Evolutionary conservation across 345 rosid genomes (phyloP).

Genomic region (Syzygium aqueum): DNA sequence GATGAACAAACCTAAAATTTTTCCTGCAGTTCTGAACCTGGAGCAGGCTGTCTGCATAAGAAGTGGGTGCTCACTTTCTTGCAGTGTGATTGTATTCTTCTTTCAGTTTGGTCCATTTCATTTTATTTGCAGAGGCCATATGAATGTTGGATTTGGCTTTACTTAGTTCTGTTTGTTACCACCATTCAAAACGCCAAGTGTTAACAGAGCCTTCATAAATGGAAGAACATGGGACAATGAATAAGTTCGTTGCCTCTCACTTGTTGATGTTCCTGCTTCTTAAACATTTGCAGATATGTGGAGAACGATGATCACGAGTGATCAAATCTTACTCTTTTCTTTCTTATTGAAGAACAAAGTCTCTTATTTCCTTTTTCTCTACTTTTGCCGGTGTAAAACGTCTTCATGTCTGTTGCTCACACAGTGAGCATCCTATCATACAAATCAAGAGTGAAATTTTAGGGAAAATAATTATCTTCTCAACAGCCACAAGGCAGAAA

Average conservation of each 20-base stretch:
- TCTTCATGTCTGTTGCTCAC: background rate
- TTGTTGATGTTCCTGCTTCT: constrained; percentile 1
- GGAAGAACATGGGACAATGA: constrained; percentile 10
- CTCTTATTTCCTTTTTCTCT: background rate
- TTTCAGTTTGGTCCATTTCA: background rate
- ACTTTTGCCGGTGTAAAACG: background rate
- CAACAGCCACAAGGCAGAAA: background rate
- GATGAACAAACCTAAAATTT: background rate
- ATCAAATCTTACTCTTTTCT: background rate
- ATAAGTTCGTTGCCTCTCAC: constrained; percentile 13
- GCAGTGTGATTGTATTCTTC: background rate
- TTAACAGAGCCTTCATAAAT: background rate
- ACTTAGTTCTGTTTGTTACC: background rate
- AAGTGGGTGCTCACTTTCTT: background rate
- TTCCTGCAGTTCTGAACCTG: background rate
- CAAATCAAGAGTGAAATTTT: background rate
- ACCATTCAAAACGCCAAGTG: constrained; percentile 2
- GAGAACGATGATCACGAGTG: background rate
- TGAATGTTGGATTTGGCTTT: constrained; percentile 5
- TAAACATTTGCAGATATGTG: background rate
- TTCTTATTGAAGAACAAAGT: background rate
- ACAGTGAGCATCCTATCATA: background rate
- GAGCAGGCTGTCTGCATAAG: background rate
- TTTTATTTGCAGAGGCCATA: background rate
- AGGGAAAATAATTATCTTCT: background rate